Evolutionary conservation across 2,329 filamentous ascomycete species (phyloP), one percentile per base, ranked within the genome.

Genomic region (Penicillium palitans): DNA sequence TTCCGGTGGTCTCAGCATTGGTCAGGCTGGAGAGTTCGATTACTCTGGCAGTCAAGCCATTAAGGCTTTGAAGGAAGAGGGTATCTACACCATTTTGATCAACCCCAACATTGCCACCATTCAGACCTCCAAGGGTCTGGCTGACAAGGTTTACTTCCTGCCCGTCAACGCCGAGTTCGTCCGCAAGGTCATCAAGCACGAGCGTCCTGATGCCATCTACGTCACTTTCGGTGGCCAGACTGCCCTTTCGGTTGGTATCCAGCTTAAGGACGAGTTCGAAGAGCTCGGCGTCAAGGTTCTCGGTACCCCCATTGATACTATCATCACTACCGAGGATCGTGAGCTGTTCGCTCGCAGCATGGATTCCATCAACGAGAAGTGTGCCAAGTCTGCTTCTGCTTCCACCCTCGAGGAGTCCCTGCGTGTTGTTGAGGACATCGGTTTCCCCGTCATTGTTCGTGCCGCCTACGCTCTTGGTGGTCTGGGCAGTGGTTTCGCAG

Each of bases 91-190:
- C 3, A 89, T 99, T 63, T 82, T 99, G 63, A 98, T 99, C 83
- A 99, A 99, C 80, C 95, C 95, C 58, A 99, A 99, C 75, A 98
- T 99, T 74, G 95, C 95, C 66, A 99, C 95, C 0, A 98, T 98
- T 62, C 95, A 99, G 76, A 99, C 95, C 5, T 98, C 95, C 53
- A 97, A 97, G 80, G 95, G 95, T 64, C 82, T 99, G 53, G 95
- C 95, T 15, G 95, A 99, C 78, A 98, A 98, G 82, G 95, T 99
- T 52, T 99, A 98, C 80, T 99, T 98, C 83, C 82, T 98, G 44
- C 95, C 95, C 0, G 95, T 99, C 73, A 98, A 93, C 61, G 90
- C 93, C 58, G 93, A 98, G 54, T 98, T 97, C 66, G 95, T 99
- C 44, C 90, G 93, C 73, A 98, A 98, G 79, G 93, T 99, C 73